phyloP scores from a whole-genome alignment of 441 rosid genomes.

The Populus hybrid region DNA sequence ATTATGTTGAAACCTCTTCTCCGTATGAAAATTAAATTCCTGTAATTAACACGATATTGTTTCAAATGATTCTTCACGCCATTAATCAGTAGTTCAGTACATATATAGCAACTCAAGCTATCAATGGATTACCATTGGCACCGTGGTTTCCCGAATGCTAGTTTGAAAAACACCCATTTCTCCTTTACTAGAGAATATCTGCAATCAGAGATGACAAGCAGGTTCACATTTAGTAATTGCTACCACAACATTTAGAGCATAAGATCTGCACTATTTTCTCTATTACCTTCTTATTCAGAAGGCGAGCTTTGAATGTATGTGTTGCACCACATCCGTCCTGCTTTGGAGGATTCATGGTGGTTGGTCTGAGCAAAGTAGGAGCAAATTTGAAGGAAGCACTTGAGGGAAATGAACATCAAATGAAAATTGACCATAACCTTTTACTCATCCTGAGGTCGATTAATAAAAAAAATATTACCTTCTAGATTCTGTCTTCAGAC shows the following conservation, averaged over 20 bases:
- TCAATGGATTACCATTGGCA: slow-evolving; percentile 58
- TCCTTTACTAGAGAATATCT: slow-evolving; percentile 88
- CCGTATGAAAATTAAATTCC: slow-evolving; percentile 76
- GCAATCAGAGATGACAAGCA: slow-evolving; percentile 22
- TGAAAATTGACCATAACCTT: slow-evolving; percentile 3
- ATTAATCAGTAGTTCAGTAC: background rate
- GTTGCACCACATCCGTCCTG: slow-evolving; percentile 34
- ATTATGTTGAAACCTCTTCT: slow-evolving; percentile 56
- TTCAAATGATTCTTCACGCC: slow-evolving; percentile 10
- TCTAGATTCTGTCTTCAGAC: slow-evolving; percentile 40
- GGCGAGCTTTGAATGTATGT: slow-evolving; percentile 65
- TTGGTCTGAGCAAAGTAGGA: slow-evolving; percentile 41
- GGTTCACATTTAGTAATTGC: slow-evolving; percentile 5
- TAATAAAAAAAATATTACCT: slow-evolving; percentile 39
- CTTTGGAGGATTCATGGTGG: slow-evolving; percentile 33
- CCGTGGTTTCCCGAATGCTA: slow-evolving; percentile 74
- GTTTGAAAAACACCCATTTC: slow-evolving; percentile 74
- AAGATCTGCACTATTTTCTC: slow-evolving; percentile 12
- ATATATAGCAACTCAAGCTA: slow-evolving; percentile 1
- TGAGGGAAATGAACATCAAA: background rate
- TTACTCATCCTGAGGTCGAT: background rate
- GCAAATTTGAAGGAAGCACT: slow-evolving; percentile 7
- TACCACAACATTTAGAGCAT: slow-evolving; percentile 15
- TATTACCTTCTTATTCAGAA: slow-evolving; percentile 73
- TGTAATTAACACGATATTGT: slow-evolving; percentile 24